phyloP scores from a whole-genome alignment of 176 grass and related monocot genomes.

The Bothriochloa decipiens region DNA sequence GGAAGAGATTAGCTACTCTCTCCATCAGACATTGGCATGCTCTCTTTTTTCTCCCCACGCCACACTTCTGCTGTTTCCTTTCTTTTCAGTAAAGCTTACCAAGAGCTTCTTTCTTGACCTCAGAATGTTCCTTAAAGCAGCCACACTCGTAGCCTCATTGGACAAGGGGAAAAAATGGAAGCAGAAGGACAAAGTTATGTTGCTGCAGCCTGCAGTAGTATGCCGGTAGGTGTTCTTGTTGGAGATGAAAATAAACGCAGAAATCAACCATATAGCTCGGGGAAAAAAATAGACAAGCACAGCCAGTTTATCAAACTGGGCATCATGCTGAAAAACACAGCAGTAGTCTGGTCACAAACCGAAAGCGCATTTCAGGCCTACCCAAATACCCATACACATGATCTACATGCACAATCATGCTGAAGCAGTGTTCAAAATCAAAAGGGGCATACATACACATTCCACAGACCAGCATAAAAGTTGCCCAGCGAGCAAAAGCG shows the following conservation, averaged over 20 bases:
- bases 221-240: background rate
- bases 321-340: too few relatives aligned
- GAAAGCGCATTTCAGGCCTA: too few relatives aligned
- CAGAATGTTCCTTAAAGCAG: slow-evolving; percentile 50
- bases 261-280: background rate
- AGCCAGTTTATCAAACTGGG: too few relatives aligned
- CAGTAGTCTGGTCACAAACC: too few relatives aligned
- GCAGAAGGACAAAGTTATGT: background rate
- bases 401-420: slow-evolving; percentile 46
- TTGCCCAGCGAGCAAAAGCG: slow-evolving; percentile 40
- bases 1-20: background rate
- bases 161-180: background rate
- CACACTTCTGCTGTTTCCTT: slow-evolving; percentile 22
- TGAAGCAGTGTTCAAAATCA: slow-evolving; percentile 35
- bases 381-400: too few relatives aligned
- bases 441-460: background rate
- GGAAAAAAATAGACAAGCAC: too few relatives aligned
- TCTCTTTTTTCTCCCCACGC: background rate
- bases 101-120: slow-evolving; percentile 34
- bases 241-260: background rate
- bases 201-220: background rate
- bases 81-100: slow-evolving; percentile 18
- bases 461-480: slow-evolving; percentile 27
- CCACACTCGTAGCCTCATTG: slow-evolving; percentile 15
- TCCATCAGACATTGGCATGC: background rate